Evolutionary conservation across 768 basidiomycete genomes (phyloP).

Genomic region (Kwoniella dendrophila): DNA sequence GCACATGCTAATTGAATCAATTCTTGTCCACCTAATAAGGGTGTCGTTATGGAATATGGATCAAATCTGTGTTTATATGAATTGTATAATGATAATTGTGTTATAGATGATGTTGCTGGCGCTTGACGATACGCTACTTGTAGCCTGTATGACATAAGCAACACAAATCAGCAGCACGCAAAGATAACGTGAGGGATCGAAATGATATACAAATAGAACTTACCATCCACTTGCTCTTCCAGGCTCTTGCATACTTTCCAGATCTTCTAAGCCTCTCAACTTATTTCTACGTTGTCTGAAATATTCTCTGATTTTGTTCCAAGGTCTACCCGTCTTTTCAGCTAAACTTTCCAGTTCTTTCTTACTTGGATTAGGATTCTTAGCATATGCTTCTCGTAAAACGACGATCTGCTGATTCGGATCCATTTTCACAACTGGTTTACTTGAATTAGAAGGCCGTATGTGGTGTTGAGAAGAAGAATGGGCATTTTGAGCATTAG

Average conservation of each 20-base stretch:
- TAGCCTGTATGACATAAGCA: slow-evolving; percentile 26
- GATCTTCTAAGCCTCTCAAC: slow-evolving; percentile 41
- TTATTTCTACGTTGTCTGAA: slow-evolving; percentile 51
- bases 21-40: slow-evolving; percentile 45
- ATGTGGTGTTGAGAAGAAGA: neutral
- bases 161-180: neutral
- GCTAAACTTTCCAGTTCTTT: slow-evolving; percentile 38
- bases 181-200: neutral
- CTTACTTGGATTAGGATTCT: slow-evolving; percentile 45
- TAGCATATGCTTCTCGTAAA: slow-evolving; percentile 37
- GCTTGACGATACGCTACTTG: slow-evolving; percentile 45
- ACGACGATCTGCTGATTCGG: slow-evolving; percentile 36
- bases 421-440: slow-evolving; percentile 8
- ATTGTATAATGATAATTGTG: slow-evolving; percentile 44
- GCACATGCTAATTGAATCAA: slow-evolving; percentile 48
- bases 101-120: slow-evolving; percentile 18
- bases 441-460: neutral
- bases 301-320: slow-evolving; percentile 48
- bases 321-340: slow-evolving; percentile 41
- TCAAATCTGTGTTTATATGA: slow-evolving; percentile 45
- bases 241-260: slow-evolving; percentile 47
- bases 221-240: slow-evolving; percentile 47
- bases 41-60: slow-evolving; percentile 33
- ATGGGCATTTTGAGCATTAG: too few species aligned
- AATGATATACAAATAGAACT: too few species aligned